phyloP scores from a whole-genome alignment of 2,329 filamentous ascomycete genomes.

The Raffaelea arxii region DNA sequence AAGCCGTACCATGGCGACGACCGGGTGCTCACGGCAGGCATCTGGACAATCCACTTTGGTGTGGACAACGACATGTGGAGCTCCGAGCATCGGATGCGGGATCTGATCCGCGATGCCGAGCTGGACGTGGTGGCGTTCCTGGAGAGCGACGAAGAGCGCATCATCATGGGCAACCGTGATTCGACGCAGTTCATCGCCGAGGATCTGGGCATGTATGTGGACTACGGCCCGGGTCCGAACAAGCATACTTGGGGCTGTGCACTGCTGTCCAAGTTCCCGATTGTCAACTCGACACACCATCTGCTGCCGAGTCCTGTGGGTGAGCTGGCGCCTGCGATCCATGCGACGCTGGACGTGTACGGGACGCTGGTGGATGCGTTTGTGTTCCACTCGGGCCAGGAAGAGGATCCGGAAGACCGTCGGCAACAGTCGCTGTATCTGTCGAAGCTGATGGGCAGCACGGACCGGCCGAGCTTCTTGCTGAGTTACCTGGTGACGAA shows the following conservation, averaged over 20 bases:
- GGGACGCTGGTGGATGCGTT: slow-evolving; percentile 86
- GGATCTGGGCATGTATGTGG: slow-evolving; percentile 96
- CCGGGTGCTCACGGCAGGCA: slow-evolving; percentile 83
- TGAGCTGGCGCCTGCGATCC: slow-evolving; percentile 89
- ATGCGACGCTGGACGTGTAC: slow-evolving; percentile 92
- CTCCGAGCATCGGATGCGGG: slow-evolving; percentile 85
- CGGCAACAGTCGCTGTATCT: slow-evolving; percentile 81
- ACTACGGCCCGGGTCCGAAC: slow-evolving; percentile 94
- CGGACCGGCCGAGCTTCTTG: slow-evolving; percentile 69
- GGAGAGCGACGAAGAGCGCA: slow-evolving; percentile 86
- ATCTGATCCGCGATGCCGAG: slow-evolving; percentile 87
- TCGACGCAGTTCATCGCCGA: slow-evolving; percentile 91
- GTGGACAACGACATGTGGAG: slow-evolving; percentile 99
- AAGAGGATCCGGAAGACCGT: slow-evolving; percentile 89
- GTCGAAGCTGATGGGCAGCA: slow-evolving; percentile 76
- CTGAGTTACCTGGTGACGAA: slow-evolving; percentile 89
- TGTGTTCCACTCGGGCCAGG: slow-evolving; percentile 97
- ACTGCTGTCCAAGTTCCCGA: slow-evolving; percentile 92
- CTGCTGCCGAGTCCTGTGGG: slow-evolving; percentile 87
- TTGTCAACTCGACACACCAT: slow-evolving; percentile 93
- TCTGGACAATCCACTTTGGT: slow-evolving; percentile 98
- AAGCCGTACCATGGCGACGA: slow-evolving; percentile 80
- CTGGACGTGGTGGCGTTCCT: slow-evolving; percentile 94
- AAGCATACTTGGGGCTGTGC: slow-evolving; percentile 98
- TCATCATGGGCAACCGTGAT: slow-evolving; percentile 99